Evolutionary conservation across 345 rosid species (phyloP), one percentile per base, ranked within the genome.

Genomic region (Streptanthus diversifolius): DNA sequence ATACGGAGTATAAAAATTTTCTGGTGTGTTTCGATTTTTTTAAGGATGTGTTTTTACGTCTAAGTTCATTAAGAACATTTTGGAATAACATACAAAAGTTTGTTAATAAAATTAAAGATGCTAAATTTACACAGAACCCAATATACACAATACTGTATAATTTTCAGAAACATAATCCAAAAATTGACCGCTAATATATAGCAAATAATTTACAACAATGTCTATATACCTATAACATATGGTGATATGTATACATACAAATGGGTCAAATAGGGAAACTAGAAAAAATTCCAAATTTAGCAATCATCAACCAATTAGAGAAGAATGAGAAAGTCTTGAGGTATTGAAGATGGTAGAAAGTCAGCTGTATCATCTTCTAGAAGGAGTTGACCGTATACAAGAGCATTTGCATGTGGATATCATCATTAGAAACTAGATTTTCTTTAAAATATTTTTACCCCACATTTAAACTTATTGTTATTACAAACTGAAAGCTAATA

Each of bases 381-480:
- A 27, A 27, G 24, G 52, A 18, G 70, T 69, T 76, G 79, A 69
- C 75, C 64, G 53, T 53, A 19, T 18, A 62, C 44, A 62, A 44
- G 37, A 43, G 64, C 59, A 68, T 61, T 68, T 69, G 74, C 79
- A 76, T 70, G 75, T 76, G 79, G 27, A 52, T 44, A 12, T 1
- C 27, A 62, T 61, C 55, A 53, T 62, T 69, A 59, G 14, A 21
- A 35, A 12, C 32, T 15, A 32, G 1, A 22, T 64, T 27, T 39
- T 11, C 29, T 53, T 3, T 8, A 4, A 3, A 19, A 44, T 41
- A 18, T 17, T 47, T 41, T 7, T 19, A 35, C 43, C 21, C 22
- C 64, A 48, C 11, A n/a, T 6, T 0, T 49, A 59, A 44, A 22
- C 3, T 59, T 74, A 10, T 19, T 48, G 35, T 58, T 68, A 30